Evolutionary conservation across 2,329 filamentous ascomycete genomes (phyloP).

Genomic region (Apiospora malaysiana): DNA sequence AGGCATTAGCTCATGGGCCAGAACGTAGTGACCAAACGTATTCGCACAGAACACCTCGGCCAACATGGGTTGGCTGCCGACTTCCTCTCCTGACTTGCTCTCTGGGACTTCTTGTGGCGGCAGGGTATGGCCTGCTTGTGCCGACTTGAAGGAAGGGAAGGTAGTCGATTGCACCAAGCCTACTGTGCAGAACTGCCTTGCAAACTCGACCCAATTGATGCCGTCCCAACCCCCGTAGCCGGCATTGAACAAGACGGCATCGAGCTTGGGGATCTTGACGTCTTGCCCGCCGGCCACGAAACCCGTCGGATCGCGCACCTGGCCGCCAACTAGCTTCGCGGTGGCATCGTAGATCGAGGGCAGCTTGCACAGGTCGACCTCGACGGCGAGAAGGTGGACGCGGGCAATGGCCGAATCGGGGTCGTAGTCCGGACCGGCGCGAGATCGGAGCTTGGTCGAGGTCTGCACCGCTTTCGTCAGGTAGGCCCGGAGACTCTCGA

Average conservation of each 20-base stretch:
- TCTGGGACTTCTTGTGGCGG: slow-evolving; percentile 43
- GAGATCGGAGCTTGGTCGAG: slow-evolving; percentile 45
- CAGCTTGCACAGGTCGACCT: slow-evolving; percentile 67
- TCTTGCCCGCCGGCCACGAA: slow-evolving; percentile 41
- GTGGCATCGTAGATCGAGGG: slow-evolving; percentile 56
- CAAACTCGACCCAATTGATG: slow-evolving; percentile 70
- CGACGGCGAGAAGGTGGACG: slow-evolving; percentile 63
- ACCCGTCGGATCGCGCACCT: slow-evolving; percentile 51
- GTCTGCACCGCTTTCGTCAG: slow-evolving; percentile 55
- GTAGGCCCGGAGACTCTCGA: slow-evolving; percentile 67
- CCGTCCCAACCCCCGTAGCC: slow-evolving; percentile 87
- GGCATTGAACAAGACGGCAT: slow-evolving; percentile 84
- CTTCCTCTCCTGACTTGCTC: slow-evolving; percentile 26
- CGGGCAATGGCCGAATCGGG: slow-evolving; percentile 52
- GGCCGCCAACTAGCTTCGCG: slow-evolving; percentile 50
- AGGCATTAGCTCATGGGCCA: slow-evolving; percentile 80
- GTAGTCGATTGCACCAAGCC: slow-evolving; percentile 73
- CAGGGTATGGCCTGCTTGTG: slow-evolving; percentile 53
- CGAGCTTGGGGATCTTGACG: slow-evolving; percentile 70
- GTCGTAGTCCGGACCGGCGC: slow-evolving; percentile 45
- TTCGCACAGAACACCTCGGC: slow-evolving; percentile 90
- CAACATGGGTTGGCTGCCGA: slow-evolving; percentile 61
- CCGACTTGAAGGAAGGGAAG: slow-evolving; percentile 79
- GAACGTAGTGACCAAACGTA: slow-evolving; percentile 92
- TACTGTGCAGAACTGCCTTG: slow-evolving; percentile 57